Conservation (phyloP, 169 alveolate species). For the Eimeria tenella region DNA sequence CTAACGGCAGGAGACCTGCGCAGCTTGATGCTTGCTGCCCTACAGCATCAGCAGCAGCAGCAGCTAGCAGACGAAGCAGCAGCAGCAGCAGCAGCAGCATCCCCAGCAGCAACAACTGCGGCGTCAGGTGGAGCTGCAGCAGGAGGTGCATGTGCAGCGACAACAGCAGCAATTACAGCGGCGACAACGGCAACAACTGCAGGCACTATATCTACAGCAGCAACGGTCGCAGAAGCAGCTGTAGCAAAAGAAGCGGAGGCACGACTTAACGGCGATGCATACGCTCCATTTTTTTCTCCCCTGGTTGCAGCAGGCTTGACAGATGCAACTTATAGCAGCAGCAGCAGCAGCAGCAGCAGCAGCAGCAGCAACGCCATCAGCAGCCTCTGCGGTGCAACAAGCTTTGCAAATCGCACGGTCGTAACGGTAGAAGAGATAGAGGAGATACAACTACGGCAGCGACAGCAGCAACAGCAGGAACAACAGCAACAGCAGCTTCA, state of each 20-base stretch:
- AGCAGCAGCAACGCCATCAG: background rate
- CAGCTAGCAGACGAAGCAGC: background rate
- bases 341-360: background rate
- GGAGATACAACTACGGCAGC: background rate
- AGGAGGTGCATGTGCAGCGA: too few species aligned
- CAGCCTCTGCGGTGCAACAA: background rate
- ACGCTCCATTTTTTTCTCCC: background rate
- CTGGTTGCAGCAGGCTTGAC: background rate
- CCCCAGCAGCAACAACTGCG: background rate
- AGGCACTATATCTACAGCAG: background rate
- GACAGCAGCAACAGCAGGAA: background rate
- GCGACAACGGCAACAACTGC: background rate
- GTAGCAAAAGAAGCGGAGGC: background rate
- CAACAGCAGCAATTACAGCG: too few species aligned
- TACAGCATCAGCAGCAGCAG: background rate
- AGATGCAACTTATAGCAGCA: background rate
- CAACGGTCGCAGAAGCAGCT: background rate
- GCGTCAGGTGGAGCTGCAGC: too few species aligned
- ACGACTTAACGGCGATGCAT: background rate
- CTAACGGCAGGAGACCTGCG: background rate
- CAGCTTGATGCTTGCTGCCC: background rate
- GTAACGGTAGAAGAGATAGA: background rate
- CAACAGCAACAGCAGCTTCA: conserved; percentile 10
- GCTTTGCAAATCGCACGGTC: background rate
- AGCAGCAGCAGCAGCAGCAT: background rate